Evolutionary conservation across 2,329 filamentous ascomycete species (phyloP).

Genomic region (Trichophyton simii): DNA sequence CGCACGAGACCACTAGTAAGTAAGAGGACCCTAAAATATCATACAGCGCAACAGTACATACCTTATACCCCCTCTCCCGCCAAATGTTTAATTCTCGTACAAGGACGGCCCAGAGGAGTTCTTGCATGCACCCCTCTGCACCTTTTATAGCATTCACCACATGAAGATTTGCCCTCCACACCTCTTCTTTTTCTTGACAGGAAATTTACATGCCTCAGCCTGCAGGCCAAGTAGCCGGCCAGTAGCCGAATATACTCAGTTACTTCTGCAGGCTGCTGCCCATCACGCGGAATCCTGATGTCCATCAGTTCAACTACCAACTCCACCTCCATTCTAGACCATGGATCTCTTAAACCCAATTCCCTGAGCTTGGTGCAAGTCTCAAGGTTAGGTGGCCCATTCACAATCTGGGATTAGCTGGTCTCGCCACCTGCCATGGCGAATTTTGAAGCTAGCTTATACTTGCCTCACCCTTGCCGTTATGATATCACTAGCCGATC

Average conservation of each 20-base stretch:
- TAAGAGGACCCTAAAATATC: background rate
- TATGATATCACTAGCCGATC: no score
- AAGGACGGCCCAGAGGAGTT: background rate
- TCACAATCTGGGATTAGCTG: background rate
- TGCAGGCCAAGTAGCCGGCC: background rate
- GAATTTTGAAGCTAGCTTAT: background rate
- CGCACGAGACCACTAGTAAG: background rate
- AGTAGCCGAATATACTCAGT: background rate
- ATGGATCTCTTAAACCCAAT: constrained; percentile 1
- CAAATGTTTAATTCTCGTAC: constrained; percentile 1
- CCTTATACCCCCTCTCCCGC: background rate
- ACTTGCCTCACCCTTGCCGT: no score
- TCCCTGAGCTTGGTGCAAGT: background rate
- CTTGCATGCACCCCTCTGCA: background rate
- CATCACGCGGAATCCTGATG: background rate
- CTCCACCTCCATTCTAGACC: background rate
- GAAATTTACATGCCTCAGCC: background rate
- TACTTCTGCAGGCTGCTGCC: background rate
- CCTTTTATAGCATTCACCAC: background rate
- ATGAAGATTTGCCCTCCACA: background rate
- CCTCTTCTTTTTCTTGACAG: background rate
- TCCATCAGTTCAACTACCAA: background rate
- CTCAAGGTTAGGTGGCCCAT: background rate
- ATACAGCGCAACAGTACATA: background rate
- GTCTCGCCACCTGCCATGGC: background rate